Percentiles rank a stretch among this genome's conserved stretches.
phyloP scores from a whole-genome alignment of 176 grass and related monocot genomes.

The Tillandsia leiboldiana region DNA sequence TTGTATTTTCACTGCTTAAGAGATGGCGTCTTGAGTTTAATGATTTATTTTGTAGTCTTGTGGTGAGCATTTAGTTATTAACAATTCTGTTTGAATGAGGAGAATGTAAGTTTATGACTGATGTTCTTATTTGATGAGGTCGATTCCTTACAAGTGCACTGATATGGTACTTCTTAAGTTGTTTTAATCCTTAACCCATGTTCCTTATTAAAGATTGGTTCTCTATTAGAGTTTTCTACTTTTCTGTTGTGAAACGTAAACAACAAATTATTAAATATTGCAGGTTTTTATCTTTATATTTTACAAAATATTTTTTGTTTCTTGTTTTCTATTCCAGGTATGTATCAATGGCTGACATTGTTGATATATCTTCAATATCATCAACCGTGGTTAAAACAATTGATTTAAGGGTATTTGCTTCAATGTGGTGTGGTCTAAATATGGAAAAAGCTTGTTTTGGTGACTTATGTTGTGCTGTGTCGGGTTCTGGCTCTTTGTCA shows the following conservation, averaged over 20 bases:
- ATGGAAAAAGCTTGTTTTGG: conserved; percentile 58
- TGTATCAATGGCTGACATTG: conserved; percentile 67
- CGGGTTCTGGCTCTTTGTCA: conserved; percentile 25
- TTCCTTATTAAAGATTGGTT: background rate
- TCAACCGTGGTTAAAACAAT: conserved; percentile 46
- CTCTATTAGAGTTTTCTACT: background rate
- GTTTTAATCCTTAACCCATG: background rate
- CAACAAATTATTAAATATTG: background rate
- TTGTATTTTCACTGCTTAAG: background rate
- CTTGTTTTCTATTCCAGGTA: conserved; percentile 50
- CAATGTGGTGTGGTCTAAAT: conserved; percentile 62
- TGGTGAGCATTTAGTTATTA: background rate
- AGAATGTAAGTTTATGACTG: background rate
- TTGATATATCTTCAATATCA: conserved; percentile 59
- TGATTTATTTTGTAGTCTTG: background rate
- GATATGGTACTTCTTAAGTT: background rate
- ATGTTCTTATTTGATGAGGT: background rate
- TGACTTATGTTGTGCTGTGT: conserved; percentile 57
- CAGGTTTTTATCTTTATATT: background rate
- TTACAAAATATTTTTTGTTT: background rate
- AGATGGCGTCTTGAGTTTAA: background rate
- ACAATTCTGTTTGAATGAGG: background rate
- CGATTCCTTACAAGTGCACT: background rate
- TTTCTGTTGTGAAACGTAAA: background rate
- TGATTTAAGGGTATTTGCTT: conserved; percentile 83